Conservation (phyloP, 768 basidiomycete species). For the Botryobasidium botryosum region DNA sequence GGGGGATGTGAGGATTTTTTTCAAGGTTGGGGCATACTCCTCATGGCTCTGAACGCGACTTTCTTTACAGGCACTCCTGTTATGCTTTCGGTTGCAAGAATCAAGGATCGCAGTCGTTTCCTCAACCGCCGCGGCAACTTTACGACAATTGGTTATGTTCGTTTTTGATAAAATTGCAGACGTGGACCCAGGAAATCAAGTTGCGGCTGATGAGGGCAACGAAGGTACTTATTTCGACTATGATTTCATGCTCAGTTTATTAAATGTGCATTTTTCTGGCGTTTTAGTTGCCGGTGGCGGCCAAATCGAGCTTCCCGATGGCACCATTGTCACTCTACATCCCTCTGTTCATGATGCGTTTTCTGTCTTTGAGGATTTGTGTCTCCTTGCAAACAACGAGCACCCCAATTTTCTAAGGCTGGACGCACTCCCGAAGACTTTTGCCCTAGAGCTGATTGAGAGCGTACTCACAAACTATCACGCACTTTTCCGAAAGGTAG, state of each 20-base stretch:
- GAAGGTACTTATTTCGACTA: no score
- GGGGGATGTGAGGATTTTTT: slow-evolving; percentile 47
- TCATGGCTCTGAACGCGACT: background rate
- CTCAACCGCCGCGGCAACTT: slow-evolving; percentile 89
- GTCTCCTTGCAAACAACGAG: slow-evolving; percentile 69
- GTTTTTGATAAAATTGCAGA: slow-evolving; percentile 86
- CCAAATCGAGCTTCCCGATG: slow-evolving; percentile 44
- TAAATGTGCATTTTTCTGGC: no score
- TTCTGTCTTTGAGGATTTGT: slow-evolving; percentile 82
- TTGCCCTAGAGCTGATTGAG: slow-evolving; percentile 92
- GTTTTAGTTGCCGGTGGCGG: no score
- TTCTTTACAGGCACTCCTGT: slow-evolving; percentile 52
- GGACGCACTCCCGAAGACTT: slow-evolving; percentile 74
- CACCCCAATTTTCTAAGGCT: slow-evolving; percentile 69
- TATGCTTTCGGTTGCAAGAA: slow-evolving; percentile 92
- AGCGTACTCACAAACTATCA: slow-evolving; percentile 90
- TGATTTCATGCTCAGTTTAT: no score
- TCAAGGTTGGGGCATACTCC: no score
- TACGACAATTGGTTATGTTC: slow-evolving; percentile 94
- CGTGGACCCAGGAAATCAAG: slow-evolving; percentile 34
- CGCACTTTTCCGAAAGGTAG: slow-evolving; percentile 63
- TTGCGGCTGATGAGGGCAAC: background rate
- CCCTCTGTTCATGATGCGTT: slow-evolving; percentile 75
- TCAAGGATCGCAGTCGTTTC: slow-evolving; percentile 93
- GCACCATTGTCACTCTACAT: slow-evolving; percentile 39